A percentile compares a stretch with the other conserved stretches of the same genome.
Conservation (phyloP, 352 stramenopile genomes). For the Phytophthora ramorum region DNA sequence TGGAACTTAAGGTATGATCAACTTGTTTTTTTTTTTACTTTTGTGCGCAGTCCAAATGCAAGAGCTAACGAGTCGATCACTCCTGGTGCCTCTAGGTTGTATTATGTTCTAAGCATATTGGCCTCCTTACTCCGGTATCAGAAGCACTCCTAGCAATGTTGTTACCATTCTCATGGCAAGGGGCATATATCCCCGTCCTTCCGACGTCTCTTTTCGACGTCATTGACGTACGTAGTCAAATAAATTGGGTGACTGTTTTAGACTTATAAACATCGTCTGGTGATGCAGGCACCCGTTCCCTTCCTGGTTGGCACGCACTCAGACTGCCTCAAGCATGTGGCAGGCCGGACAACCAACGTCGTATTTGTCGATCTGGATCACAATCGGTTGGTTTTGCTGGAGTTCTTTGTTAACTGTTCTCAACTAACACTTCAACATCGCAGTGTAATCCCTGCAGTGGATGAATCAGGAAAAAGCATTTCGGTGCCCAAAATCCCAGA, state of each 20-base stretch:
- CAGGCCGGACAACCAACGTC: constrained; percentile 78
- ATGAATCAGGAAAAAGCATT: constrained; percentile 66
- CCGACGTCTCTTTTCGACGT: constrained; percentile 93
- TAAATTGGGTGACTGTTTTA: background rate
- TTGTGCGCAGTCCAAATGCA: background rate
- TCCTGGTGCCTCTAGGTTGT: constrained; percentile 67
- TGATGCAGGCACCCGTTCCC: constrained; percentile 88
- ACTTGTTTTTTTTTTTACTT: background rate
- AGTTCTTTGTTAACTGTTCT: background rate
- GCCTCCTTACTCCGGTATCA: constrained; percentile 90
- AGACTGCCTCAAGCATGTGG: constrained; percentile 72
- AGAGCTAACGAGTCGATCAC: background rate
- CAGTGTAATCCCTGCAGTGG: constrained; percentile 78
- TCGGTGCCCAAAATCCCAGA: constrained; percentile 79
- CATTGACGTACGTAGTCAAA: constrained; percentile 79
- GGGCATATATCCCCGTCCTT: constrained; percentile 94
- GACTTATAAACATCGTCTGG: background rate
- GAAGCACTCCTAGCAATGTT: constrained; percentile 93
- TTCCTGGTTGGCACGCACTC: constrained; percentile 94
- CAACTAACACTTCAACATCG: background rate
- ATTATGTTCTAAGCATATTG: constrained; percentile 91
- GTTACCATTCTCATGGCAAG: constrained; percentile 96
- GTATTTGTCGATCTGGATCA: constrained; percentile 96
- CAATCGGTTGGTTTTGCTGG: constrained; percentile 67
- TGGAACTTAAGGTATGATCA: constrained; percentile 85